Evolutionary conservation across 2,329 filamentous ascomycete species (phyloP).

Genomic region (Arthrobotrys musiformis): DNA sequence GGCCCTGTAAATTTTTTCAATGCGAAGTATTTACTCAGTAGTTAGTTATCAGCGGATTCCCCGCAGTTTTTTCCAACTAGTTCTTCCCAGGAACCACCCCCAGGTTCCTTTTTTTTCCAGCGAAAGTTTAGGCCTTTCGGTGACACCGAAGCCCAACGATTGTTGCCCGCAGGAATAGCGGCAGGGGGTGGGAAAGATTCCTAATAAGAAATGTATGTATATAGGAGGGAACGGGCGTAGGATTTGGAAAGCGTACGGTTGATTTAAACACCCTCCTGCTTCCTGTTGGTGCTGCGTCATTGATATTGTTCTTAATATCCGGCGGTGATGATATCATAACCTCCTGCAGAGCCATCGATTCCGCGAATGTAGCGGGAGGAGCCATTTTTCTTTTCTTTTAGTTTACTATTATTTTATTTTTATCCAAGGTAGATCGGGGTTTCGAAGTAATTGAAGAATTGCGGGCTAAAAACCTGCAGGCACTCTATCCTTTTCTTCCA

Average conservation of each 20-base stretch:
- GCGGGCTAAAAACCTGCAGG: constrained; percentile 16
- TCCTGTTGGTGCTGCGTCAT: constrained; percentile 41
- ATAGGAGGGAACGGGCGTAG: too few relatives aligned
- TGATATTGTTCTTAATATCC: constrained; percentile 36
- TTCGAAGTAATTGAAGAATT: constrained; percentile 21
- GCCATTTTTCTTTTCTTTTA: constrained; percentile 12
- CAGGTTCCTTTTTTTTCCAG: constrained; percentile 7
- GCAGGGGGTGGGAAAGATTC: constrained; percentile 27
- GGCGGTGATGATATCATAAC: constrained; percentile 46
- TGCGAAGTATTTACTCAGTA: too few relatives aligned
- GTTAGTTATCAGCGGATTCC: too few relatives aligned
- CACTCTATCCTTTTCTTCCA: too few relatives aligned
- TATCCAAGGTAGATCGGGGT: constrained; percentile 3
- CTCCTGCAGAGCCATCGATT: constrained; percentile 53
- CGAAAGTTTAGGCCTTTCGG: constrained; percentile 49
- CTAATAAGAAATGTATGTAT: too few relatives aligned
- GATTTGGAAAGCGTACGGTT: constrained; percentile 39
- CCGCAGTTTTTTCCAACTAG: not conserved
- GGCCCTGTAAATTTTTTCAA: constrained; percentile 26
- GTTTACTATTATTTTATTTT: not conserved
- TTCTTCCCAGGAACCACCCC: constrained; percentile 4
- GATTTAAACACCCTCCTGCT: constrained; percentile 42
- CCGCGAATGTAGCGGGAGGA: constrained; percentile 52
- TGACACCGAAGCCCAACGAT: constrained; percentile 54
- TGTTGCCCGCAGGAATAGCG: constrained; percentile 31